phyloP scores from a whole-genome alignment of 306 rosid genomes.

The Elaeagnus macrophylla region DNA sequence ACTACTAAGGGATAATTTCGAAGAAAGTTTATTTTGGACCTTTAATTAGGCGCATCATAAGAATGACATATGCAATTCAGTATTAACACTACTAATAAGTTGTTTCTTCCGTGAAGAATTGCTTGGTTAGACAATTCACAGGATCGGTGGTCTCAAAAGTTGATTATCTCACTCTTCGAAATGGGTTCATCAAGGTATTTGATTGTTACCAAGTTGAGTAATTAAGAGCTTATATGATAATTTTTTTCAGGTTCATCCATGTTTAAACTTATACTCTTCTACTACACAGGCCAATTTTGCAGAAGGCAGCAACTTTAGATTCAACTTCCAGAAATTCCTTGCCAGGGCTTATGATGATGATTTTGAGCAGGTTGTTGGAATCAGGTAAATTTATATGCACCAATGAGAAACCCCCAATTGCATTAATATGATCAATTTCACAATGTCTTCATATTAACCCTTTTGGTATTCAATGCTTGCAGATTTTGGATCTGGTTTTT shows the following conservation, averaged over 20 bases:
- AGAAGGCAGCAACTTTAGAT: conserved; percentile 38
- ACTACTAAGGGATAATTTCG: no score
- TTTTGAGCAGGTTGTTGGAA: conserved; percentile 52
- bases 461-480: conserved; percentile 15
- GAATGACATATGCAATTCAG: no score
- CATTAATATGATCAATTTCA: background rate
- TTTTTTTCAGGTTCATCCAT: background rate
- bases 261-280: background rate
- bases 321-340: conserved; percentile 56
- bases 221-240: background rate
- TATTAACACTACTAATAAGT: no score
- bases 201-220: no score
- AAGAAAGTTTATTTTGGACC: no score
- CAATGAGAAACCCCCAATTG: no score
- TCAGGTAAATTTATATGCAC: conserved; percentile 27
- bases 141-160: conserved; percentile 42
- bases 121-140: conserved; percentile 47
- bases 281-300: conserved; percentile 41
- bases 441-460: background rate
- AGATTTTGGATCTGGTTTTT: conserved; percentile 64
- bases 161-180: conserved; percentile 57
- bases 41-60: no score
- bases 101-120: conserved; percentile 20
- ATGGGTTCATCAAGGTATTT: conserved; percentile 50
- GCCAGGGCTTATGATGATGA: conserved; percentile 50